Evolutionary conservation across 345 rosid species (phyloP).

Genomic region (Mangifera indica): DNA sequence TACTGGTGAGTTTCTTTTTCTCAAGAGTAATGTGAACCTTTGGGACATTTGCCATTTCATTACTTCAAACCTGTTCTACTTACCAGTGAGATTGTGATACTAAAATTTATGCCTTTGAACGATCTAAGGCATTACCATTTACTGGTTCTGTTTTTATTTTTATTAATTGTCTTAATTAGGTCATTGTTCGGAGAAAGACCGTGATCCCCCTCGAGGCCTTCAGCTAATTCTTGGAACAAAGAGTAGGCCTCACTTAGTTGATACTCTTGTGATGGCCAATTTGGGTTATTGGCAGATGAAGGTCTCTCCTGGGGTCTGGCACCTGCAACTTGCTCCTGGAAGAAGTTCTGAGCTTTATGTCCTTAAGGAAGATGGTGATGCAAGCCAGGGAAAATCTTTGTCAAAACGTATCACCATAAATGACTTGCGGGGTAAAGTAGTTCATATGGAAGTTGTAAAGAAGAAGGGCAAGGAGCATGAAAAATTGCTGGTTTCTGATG

Average conservation of each 20-base stretch:
- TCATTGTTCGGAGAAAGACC: conserved; percentile 97
- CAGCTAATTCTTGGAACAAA: conserved; percentile 97
- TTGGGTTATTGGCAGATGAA: conserved; percentile 99
- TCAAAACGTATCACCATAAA: conserved; percentile 72
- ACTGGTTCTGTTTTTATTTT: conserved; percentile 8
- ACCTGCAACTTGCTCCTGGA: conserved; percentile 95
- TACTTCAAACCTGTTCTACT: background rate
- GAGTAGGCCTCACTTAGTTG: conserved; percentile 86
- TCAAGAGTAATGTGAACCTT: background rate
- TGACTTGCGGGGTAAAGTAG: conserved; percentile 95
- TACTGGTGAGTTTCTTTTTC: conserved; percentile 61
- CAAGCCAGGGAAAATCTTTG: conserved; percentile 43
- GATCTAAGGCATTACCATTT: background rate
- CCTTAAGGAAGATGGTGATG: conserved; percentile 56
- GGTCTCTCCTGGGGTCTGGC: conserved; percentile 99
- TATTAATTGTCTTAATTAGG: conserved; percentile 43
- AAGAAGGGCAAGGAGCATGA: conserved; percentile 92
- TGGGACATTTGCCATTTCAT: background rate
- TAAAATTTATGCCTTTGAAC: background rate
- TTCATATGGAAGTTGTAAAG: conserved; percentile 85
- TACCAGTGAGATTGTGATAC: background rate
- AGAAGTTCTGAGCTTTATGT: conserved; percentile 87
- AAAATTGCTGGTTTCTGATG: conserved; percentile 67
- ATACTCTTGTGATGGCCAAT: conserved; percentile 98
- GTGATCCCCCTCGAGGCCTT: conserved; percentile 95